These are phyloP conservation scores for Zygosaccharomyces sapae DNA, from an alignment of 1,139 yeast species.

Conservation along the genomic window DNA sequence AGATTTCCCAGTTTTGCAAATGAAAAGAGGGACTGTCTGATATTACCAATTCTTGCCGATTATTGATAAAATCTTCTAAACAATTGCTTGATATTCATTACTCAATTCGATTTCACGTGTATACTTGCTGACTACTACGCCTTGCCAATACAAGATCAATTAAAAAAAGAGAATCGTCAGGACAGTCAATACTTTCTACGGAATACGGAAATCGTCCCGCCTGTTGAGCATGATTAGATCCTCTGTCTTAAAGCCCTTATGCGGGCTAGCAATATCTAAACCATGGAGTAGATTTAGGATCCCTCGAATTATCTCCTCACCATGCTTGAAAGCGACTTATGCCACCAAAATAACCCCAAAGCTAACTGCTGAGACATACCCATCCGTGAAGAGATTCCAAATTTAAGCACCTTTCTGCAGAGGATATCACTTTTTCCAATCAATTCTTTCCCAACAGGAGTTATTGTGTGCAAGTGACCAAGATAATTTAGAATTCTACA, in stretches of 20 bases:
- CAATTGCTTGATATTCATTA: neutral
- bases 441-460: constrained; percentile 49
- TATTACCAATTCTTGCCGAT: too few species aligned
- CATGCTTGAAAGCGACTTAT: constrained; percentile 8
- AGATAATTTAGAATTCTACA: constrained; percentile 67
- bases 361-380: constrained; percentile 61
- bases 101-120: constrained; percentile 4
- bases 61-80: too few species aligned
- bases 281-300: neutral
- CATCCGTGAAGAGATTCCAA: constrained; percentile 45
- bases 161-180: constrained; percentile 1
- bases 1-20: too few species aligned
- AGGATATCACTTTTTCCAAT: constrained; percentile 61
- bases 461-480: constrained; percentile 48
- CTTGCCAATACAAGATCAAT: too few species aligned
- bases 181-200: neutral
- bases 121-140: constrained; percentile 2
- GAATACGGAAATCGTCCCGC: neutral
- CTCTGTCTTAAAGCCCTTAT: constrained; percentile 9
- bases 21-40: too few species aligned
- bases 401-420: constrained; percentile 46
- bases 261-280: constrained; percentile 5
- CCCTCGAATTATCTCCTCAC: neutral
- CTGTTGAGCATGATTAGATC: constrained; percentile 8
- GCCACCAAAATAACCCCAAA: constrained; percentile 40